A percentile compares a stretch with the other conserved stretches of the same genome.
Conservation (phyloP, 2,329 filamentous ascomycete species). For the Xylariomycetidae sp. region DNA sequence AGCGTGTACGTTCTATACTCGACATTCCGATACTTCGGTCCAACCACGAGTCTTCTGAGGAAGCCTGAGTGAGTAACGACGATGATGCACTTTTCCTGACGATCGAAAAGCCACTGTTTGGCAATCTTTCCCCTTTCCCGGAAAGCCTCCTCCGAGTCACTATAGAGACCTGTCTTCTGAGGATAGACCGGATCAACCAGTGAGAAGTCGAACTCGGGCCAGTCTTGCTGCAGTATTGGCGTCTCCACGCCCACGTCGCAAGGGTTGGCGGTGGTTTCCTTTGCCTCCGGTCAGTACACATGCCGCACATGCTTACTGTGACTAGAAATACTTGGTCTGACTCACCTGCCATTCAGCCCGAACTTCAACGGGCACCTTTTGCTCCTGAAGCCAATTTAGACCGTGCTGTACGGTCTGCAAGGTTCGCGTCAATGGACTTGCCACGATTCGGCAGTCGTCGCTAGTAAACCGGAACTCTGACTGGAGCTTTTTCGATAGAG, state of each 20-base stretch:
- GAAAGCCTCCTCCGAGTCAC: conserved; percentile 22
- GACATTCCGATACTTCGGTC: conserved; percentile 23
- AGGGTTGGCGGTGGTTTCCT: conserved; percentile 27
- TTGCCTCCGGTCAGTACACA: conserved; percentile 9
- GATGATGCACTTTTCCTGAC: conserved; percentile 24
- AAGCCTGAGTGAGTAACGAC: conserved; percentile 30
- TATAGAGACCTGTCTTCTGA: conserved; percentile 27
- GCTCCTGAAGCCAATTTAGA: conserved; percentile 23
- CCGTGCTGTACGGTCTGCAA: conserved; percentile 24
- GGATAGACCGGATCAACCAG: conserved; percentile 26
- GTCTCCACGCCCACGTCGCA: conserved; percentile 25
- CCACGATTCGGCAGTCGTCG: conserved; percentile 24
- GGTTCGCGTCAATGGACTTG: conserved; percentile 27
- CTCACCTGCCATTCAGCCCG: conserved; percentile 30
- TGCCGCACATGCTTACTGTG: no score
- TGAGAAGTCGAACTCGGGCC: conserved; percentile 28
- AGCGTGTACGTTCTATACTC: conserved; percentile 25
- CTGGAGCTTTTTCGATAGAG: conserved; percentile 19
- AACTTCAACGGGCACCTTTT: conserved; percentile 22
- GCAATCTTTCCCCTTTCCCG: conserved; percentile 19
- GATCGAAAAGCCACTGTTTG: conserved; percentile 24
- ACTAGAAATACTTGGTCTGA: no score
- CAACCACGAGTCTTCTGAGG: conserved; percentile 20
- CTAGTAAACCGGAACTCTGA: conserved; percentile 14
- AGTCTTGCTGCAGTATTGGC: conserved; percentile 18